Conservation (phyloP, 2,329 filamentous ascomycete species). For the Chaetomiaceae sp. region DNA sequence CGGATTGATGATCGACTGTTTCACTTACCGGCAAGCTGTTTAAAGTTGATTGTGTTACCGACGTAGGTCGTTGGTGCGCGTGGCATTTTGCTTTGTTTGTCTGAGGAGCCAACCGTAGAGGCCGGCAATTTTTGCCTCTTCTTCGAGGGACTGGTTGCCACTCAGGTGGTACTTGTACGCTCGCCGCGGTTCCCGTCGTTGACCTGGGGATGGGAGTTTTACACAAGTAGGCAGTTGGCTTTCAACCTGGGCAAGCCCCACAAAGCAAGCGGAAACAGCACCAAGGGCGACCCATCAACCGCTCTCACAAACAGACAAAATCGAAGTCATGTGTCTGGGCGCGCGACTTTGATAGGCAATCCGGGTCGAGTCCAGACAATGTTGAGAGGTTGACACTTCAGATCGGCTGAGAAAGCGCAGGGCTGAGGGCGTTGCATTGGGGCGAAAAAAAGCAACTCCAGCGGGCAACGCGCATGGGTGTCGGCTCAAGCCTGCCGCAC, state of each 20-base stretch:
- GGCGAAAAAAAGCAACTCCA: background rate
- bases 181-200: too few relatives aligned
- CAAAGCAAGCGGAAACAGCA: too few relatives aligned
- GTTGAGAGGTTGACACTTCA: too few relatives aligned
- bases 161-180: too few relatives aligned
- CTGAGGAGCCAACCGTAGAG: background rate
- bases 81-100: slow-evolving; percentile 15
- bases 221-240: too few relatives aligned
- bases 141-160: too few relatives aligned
- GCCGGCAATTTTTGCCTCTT: background rate
- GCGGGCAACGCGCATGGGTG: background rate
- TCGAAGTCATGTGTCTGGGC: background rate
- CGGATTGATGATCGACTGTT: background rate
- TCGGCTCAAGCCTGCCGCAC: background rate
- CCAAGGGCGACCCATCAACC: background rate
- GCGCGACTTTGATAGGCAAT: too few relatives aligned
- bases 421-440: background rate
- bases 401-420: too few relatives aligned
- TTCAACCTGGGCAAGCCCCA: too few relatives aligned
- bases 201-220: too few relatives aligned
- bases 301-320: background rate
- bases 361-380: too few relatives aligned
- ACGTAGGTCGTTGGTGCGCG: slow-evolving; percentile 10
- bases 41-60: slow-evolving; percentile 22
- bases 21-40: slow-evolving; percentile 22